Conservation (phyloP, 2,329 filamentous ascomycete genomes). For the Fusarium buxicola region DNA sequence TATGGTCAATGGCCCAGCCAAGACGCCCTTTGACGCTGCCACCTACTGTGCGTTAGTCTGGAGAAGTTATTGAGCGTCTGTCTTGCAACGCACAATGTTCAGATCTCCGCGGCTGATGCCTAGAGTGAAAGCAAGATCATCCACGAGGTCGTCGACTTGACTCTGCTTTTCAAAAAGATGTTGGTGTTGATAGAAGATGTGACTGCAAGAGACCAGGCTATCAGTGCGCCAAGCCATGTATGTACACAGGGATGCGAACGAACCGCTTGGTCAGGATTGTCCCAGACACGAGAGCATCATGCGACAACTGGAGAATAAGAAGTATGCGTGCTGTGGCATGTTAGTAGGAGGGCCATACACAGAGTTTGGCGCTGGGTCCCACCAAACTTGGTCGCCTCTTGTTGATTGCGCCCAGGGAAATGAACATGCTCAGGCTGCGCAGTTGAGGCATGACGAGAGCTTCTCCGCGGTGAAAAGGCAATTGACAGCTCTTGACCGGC, state of each 20-base stretch:
- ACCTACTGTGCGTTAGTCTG: constrained; percentile 59
- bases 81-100: constrained; percentile 70
- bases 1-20: constrained; percentile 69
- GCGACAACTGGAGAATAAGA: constrained; percentile 68
- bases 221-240: background rate
- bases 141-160: constrained; percentile 77
- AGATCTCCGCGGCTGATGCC: constrained; percentile 71
- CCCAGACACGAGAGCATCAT: constrained; percentile 67
- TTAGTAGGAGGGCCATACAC: background rate
- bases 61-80: too few relatives aligned
- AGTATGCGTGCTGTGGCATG: constrained; percentile 63
- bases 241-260: constrained; percentile 13
- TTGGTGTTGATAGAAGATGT: constrained; percentile 83
- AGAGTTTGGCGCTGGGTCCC: constrained; percentile 1
- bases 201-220: constrained; percentile 59
- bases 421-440: constrained; percentile 39
- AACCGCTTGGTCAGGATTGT: constrained; percentile 72
- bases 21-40: constrained; percentile 78
- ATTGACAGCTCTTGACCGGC: constrained; percentile 45
- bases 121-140: constrained; percentile 79
- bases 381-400: constrained; percentile 67
- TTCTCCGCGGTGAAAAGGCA: constrained; percentile 41
- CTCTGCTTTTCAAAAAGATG: constrained; percentile 76
- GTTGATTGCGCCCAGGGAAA: constrained; percentile 62
- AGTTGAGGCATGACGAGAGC: constrained; percentile 14